Conservation (phyloP, 495 filamentous ascomycete genomes). For the Aspergillus bridgeri region DNA sequence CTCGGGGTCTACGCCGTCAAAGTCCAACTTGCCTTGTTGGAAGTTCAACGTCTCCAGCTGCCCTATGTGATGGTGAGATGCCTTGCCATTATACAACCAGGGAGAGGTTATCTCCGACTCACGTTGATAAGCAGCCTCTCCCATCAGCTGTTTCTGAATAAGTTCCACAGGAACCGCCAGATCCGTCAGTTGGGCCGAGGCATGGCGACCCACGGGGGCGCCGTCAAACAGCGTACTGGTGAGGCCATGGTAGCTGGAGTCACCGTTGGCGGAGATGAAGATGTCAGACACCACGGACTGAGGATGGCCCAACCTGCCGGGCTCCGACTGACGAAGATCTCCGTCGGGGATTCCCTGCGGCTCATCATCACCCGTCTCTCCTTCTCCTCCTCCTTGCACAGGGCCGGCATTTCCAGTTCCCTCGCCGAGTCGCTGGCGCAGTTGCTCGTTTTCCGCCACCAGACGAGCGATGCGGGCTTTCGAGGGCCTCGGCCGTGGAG, state of each 20-base stretch:
- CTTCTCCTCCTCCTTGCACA: too few species aligned
- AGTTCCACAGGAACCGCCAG: conserved; percentile 15
- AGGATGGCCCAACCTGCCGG: too few species aligned
- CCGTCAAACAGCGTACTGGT: conserved; percentile 34
- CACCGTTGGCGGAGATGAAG: conserved; percentile 25
- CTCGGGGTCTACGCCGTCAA: conserved; percentile 40
- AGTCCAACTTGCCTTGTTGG: conserved; percentile 29
- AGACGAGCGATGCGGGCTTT: conserved; percentile 24
- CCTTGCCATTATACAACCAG: too few species aligned
- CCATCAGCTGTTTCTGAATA: conserved; percentile 23
- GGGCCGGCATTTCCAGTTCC: too few species aligned
- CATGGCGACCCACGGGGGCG: conserved; percentile 17
- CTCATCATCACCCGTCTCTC: too few species aligned
- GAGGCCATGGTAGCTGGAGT: conserved; percentile 30
- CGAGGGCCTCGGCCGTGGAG: conserved; percentile 20
- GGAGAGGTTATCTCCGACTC: too few species aligned
- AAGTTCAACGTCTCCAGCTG: conserved; percentile 32
- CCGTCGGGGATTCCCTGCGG: too few species aligned
- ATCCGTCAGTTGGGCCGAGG: conserved; percentile 1
- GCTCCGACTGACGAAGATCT: too few species aligned
- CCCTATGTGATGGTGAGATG: conserved; percentile 8
- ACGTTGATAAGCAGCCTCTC: conserved; percentile 29
- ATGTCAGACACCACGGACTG: conserved; percentile 21
- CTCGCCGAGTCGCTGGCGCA: conserved; percentile 13
- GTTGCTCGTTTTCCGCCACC: conserved; percentile 25